A percentile compares a stretch with the other conserved stretches of the same genome.
phyloP scores from a whole-genome alignment of 768 basidiomycete species.

The Rhizopogon vinicolor region DNA sequence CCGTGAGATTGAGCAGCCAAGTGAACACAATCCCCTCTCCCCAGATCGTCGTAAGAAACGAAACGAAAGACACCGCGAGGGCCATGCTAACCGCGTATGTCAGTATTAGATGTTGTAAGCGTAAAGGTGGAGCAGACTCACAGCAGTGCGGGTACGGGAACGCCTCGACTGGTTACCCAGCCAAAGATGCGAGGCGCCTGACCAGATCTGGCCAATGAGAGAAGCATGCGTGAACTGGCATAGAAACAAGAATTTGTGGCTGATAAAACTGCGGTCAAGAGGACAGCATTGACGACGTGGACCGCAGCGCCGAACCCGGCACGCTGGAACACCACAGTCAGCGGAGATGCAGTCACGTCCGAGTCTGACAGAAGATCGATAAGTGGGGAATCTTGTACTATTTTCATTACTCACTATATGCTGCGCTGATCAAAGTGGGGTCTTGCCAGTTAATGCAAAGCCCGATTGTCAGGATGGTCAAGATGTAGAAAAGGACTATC shows the following conservation, averaged over 20 bases:
- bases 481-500: slow-evolving; percentile 60
- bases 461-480: slow-evolving; percentile 62
- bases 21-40: slow-evolving; percentile 49
- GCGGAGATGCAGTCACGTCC: slow-evolving; percentile 52
- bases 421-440: slow-evolving; percentile 44
- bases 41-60: slow-evolving; percentile 58
- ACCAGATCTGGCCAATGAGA: slow-evolving; percentile 58
- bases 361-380: slow-evolving; percentile 26
- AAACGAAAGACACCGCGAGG: slow-evolving; percentile 43
- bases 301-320: slow-evolving; percentile 60
- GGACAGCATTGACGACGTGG: slow-evolving; percentile 62
- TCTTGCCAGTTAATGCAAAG: slow-evolving; percentile 60
- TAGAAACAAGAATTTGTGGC: slow-evolving; percentile 66
- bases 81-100: slow-evolving; percentile 35
- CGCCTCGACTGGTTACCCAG: slow-evolving; percentile 59
- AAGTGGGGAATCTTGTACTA: not conserved
- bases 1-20: slow-evolving; percentile 60
- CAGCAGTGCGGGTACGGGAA: slow-evolving; percentile 54
- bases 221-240: slow-evolving; percentile 57
- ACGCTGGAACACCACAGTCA: slow-evolving; percentile 59
- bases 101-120: slow-evolving; percentile 14
- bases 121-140: slow-evolving; percentile 30
- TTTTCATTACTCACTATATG: slow-evolving; percentile 29
- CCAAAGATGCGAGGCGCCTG: slow-evolving; percentile 64
- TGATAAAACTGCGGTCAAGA: slow-evolving; percentile 61